These are phyloP conservation scores for Agroathelia rolfsii DNA, from an alignment of 1,284 basidiomycete species.

Conservation along the genomic window DNA sequence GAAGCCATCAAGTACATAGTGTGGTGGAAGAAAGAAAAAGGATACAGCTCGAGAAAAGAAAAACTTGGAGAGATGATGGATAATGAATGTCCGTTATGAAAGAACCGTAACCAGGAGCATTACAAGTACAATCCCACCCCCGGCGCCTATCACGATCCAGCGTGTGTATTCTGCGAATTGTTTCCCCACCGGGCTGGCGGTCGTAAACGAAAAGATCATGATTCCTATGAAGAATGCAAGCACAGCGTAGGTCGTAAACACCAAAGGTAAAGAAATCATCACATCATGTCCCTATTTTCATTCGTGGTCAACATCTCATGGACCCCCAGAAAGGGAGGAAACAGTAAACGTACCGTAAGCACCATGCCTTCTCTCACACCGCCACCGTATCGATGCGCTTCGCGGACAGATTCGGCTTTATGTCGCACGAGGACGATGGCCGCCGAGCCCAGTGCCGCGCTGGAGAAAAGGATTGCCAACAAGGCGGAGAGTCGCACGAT, in stretches of 20 bases:
- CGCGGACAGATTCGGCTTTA: slow-evolving; percentile 49
- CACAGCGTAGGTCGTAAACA: slow-evolving; percentile 60
- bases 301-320: slow-evolving; percentile 5
- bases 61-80: too few relatives aligned
- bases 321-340: slow-evolving; percentile 1
- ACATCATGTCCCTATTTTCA: slow-evolving; percentile 44
- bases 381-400: slow-evolving; percentile 24
- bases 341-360: slow-evolving; percentile 37
- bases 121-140: too few relatives aligned
- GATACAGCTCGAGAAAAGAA: too few relatives aligned
- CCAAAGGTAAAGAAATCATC: slow-evolving; percentile 60
- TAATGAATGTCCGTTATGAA: too few relatives aligned
- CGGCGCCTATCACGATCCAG: slow-evolving; percentile 50
- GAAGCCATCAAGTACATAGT: too few relatives aligned
- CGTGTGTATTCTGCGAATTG: slow-evolving; percentile 49
- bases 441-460: slow-evolving; percentile 56
- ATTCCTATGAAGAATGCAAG: slow-evolving; percentile 56
- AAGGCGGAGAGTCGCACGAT: slow-evolving; percentile 52
- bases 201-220: slow-evolving; percentile 50
- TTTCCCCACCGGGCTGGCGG: slow-evolving; percentile 23
- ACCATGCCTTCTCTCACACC: slow-evolving; percentile 47
- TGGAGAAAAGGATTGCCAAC: slow-evolving; percentile 55
- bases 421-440: slow-evolving; percentile 57
- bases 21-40: too few relatives aligned
- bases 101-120: too few relatives aligned